Evolutionary conservation across 371 early-diverging fungal species (phyloP), one percentile per base, ranked within the genome.

Genomic region (Mucor velutinosus): DNA sequence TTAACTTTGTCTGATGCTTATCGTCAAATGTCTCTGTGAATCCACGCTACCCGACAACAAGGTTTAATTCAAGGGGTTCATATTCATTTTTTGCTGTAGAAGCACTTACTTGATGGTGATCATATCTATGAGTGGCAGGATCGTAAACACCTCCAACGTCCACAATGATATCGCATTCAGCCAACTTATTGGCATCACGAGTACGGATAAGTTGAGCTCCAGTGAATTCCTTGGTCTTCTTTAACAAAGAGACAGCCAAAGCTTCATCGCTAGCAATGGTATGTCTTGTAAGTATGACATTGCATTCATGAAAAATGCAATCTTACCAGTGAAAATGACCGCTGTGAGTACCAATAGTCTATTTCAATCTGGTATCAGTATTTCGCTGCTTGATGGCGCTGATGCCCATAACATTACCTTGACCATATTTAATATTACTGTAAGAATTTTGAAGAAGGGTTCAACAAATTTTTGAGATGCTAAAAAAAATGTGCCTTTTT

Each of bases 111-210:
- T 99, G 99, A 76, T 99, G 99, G 74, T 99, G 99, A 75, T 99
- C 99, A 76, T 90, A 99, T 55, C 94, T 86, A 62, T 88, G 79
- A 30, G 74, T 79, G 33, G 77, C 79, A 51, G 93, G 95, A 79
- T 94, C 93, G 79, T 97, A 99, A 23, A 91, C 94, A 56, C 95
- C 96, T 51, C 99, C 99, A 6, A 99, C 99, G 76, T 99, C 99
- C 15, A 98, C 97, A 23, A 99, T 94, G 64, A 97, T 88, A 70
- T 95, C 95, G 65, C 94, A 96, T 23, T 85, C 85, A 14, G 82
- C 89, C 55, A 98, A 81, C 35, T 92, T 86, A 10, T 80, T 85
- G 2, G 92, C 80, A 71, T 99, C 99, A 72, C 99, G 93, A 29
- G 96, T 93, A 60, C 99, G 91, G 37, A 95, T 82, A 30, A 98